Conservation (phyloP, 345 rosid genomes). For the Citrus glauca region DNA sequence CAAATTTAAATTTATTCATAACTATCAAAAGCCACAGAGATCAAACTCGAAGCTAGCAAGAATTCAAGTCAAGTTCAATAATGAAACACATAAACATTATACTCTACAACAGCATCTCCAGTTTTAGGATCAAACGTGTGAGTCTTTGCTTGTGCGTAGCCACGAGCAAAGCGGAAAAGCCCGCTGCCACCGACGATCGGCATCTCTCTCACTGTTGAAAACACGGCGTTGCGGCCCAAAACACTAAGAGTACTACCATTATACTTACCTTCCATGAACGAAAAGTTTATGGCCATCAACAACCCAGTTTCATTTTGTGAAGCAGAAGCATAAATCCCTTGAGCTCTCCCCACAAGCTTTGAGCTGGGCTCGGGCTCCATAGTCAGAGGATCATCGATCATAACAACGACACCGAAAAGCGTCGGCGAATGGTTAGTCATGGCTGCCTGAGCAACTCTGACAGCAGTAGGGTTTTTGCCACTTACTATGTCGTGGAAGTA, state of each 20-base stretch:
- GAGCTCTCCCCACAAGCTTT: slow-evolving; percentile 22
- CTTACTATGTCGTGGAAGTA: slow-evolving; percentile 30
- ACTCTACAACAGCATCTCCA: slow-evolving; percentile 27
- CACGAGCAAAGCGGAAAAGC: slow-evolving; percentile 29
- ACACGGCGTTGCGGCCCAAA: slow-evolving; percentile 24
- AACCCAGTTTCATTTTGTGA: slow-evolving; percentile 12
- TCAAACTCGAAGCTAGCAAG: neutral
- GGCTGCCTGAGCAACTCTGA: slow-evolving; percentile 24
- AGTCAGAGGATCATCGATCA: slow-evolving; percentile 29
- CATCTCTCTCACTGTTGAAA: slow-evolving; percentile 17
- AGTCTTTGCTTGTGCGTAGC: slow-evolving; percentile 29
- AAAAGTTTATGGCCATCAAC: slow-evolving; percentile 28
- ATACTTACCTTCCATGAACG: slow-evolving; percentile 29
- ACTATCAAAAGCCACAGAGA: neutral
- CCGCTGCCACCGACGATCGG: slow-evolving; percentile 30
- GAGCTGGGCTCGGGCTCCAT: slow-evolving; percentile 15
- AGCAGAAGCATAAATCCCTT: slow-evolving; percentile 21
- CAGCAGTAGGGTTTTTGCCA: slow-evolving; percentile 22
- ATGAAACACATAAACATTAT: slow-evolving; percentile 25
- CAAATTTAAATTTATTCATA: neutral
- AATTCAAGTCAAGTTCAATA: slow-evolving; percentile 1
- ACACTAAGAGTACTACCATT: slow-evolving; percentile 30
- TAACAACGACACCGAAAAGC: slow-evolving; percentile 11
- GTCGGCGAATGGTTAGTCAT: slow-evolving; percentile 7
- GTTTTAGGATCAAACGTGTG: slow-evolving; percentile 8